Conservation (phyloP, 306 rosid genomes). For the Hippophae gyantsensis region DNA sequence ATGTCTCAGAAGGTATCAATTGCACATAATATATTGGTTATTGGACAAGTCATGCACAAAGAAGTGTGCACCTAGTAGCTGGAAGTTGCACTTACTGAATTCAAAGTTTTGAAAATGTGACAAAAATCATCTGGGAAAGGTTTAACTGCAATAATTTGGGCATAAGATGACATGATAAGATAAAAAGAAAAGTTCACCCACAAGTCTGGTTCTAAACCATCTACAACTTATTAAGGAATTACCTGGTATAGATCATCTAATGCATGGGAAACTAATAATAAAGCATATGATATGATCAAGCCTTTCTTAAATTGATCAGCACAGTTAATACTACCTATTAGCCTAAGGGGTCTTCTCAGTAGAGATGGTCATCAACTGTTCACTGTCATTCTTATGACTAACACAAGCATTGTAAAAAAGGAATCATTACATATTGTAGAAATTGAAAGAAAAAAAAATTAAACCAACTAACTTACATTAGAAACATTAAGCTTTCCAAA, state of each 20-base stretch:
- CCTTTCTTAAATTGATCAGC: too few relatives aligned
- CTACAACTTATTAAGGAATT: too few relatives aligned
- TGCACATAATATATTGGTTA: background rate
- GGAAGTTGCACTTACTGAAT: background rate
- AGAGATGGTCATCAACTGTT: background rate
- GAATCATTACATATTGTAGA: background rate
- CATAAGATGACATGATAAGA: background rate
- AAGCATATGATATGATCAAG: too few relatives aligned
- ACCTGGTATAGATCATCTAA: too few relatives aligned
- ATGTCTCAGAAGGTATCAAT: too few relatives aligned
- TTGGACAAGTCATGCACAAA: background rate
- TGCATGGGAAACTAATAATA: too few relatives aligned
- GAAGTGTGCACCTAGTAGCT: background rate
- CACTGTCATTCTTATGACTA: background rate
- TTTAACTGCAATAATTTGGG: background rate
- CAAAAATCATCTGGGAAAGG: background rate
- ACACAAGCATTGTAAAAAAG: background rate
- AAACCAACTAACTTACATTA: constrained; percentile 34
- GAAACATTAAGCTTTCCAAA: constrained; percentile 55
- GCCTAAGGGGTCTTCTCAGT: background rate
- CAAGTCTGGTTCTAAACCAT: too few relatives aligned
- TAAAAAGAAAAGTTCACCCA: background rate
- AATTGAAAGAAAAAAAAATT: background rate
- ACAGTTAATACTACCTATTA: too few relatives aligned
- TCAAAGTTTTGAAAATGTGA: background rate